Base-by-base conservation (phyloP, 441 rosid species). In the Populus trichocarpa region DNA sequence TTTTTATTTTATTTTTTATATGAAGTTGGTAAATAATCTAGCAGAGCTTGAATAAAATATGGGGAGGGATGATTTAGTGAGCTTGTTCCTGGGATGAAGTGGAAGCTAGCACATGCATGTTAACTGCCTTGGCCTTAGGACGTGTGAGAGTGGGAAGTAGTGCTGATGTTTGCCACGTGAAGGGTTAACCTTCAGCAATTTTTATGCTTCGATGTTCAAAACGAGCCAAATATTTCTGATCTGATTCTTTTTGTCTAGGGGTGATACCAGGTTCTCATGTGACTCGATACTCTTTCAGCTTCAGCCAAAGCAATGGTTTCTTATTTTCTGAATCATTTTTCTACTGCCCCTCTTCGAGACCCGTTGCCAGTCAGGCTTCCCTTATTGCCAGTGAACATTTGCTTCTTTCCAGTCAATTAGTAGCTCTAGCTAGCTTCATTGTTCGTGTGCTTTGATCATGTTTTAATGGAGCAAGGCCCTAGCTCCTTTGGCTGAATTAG, bases 111-210 rank as follows among this genome's bases (percentile, higher is more conserved):
- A 72, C 69, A 79, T 81, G 83, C 26, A 2, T 23, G 28, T 38
- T 16, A 75, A 69, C 78, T 36, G 78, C 78, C 67, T 30, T 26
- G 14, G 32, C 30, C 18, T 2, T 10, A 67, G 70, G 26, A 73
- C 74, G 71, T 73, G 77, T 67, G 81, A 22, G 80, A 61, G 76
- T 69, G 64, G 80, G 80, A 69, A 67, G 79, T 3, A 42, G 75
- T 23, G 83, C 73, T 75, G 85, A 82, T 80, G 85, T 84, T 66
- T 80, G 88, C 85, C 86, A 80, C 88, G 78, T 81, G 81, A 74
- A 61, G 66, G 9, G 61, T 14, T 36, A 13, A 46, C 5, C 30
- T 4, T 4, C 28, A 0, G 13, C 72, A n/a, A 9, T 22, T 25
- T 61, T 38, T 26, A 26, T 5, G 36, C 42, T 57, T 33, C 18